phyloP scores from a whole-genome alignment of 2,329 filamentous ascomycete genomes.

The Coleophoma crateriformis region DNA sequence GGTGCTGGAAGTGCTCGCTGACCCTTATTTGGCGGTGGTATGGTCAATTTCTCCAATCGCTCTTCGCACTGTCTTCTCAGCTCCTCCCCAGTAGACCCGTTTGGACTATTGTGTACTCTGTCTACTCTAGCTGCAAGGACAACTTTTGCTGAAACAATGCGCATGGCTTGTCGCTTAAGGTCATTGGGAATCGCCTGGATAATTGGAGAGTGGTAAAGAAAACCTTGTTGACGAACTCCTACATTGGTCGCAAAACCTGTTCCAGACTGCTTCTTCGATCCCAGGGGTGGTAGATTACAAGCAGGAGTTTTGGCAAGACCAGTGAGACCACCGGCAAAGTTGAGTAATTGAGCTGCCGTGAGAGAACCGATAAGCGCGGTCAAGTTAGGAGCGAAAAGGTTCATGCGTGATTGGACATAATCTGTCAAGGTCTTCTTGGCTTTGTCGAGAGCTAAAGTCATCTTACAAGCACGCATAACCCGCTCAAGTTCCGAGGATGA shows the following conservation, averaged over 20 bases:
- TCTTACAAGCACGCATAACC: constrained; percentile 75
- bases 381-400: constrained; percentile 88
- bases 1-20: constrained; percentile 82
- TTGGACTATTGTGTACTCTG: constrained; percentile 71
- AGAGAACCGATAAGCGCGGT: constrained; percentile 86
- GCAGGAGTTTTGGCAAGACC: constrained; percentile 88
- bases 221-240: constrained; percentile 85
- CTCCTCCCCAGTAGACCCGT: constrained; percentile 78
- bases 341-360: constrained; percentile 93
- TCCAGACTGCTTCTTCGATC: constrained; percentile 77
- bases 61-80: constrained; percentile 79
- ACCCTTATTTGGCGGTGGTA: constrained; percentile 85
- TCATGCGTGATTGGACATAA: constrained; percentile 97
- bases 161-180: constrained; percentile 87
- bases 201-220: constrained; percentile 86
- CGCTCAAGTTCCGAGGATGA: constrained; percentile 67
- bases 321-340: constrained; percentile 82
- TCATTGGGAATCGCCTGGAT: constrained; percentile 81
- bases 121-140: constrained; percentile 91
- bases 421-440: constrained; percentile 84
- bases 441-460: constrained; percentile 80
- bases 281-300: constrained; percentile 87
- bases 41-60: constrained; percentile 86
- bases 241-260: constrained; percentile 89
- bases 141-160: constrained; percentile 89